A percentile compares a stretch with the other conserved stretches of the same genome.
Conservation (phyloP, 1,284 basidiomycete genomes). For the Leccinum fallax region DNA sequence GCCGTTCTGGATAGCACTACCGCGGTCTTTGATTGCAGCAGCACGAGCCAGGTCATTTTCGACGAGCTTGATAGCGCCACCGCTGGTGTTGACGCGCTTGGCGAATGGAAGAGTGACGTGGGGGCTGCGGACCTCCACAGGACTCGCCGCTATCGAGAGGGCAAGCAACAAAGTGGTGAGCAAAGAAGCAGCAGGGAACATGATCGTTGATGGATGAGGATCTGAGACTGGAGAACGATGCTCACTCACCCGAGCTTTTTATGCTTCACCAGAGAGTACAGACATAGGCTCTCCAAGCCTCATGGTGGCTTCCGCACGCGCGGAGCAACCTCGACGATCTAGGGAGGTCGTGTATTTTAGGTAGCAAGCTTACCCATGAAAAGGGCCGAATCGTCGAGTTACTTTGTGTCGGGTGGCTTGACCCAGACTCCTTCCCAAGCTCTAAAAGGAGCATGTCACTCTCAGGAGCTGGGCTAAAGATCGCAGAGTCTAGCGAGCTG, state of each 20-base stretch:
- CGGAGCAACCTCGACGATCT: slow-evolving; percentile 1
- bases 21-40: slow-evolving; percentile 43
- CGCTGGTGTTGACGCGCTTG: not conserved
- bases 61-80: slow-evolving; percentile 47
- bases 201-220: slow-evolving; percentile 13
- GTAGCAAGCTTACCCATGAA: not conserved
- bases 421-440: slow-evolving; percentile 8
- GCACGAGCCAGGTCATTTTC: slow-evolving; percentile 57
- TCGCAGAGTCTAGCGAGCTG: not conserved
- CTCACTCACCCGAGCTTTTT: slow-evolving; percentile 15
- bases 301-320: slow-evolving; percentile 7
- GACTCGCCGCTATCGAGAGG: slow-evolving; percentile 46
- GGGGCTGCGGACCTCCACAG: slow-evolving; percentile 29
- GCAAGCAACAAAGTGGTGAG: slow-evolving; percentile 46
- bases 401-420: not conserved
- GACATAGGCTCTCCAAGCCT: slow-evolving; percentile 7
- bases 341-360: slow-evolving; percentile 12
- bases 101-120: not conserved
- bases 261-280: slow-evolving; percentile 12
- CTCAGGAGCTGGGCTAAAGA: not conserved
- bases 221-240: slow-evolving; percentile 3
- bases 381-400: not conserved
- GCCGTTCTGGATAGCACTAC: slow-evolving; percentile 36
- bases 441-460: not conserved
- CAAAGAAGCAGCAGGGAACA: slow-evolving; percentile 36